Base-by-base conservation (phyloP, 768 basidiomycete species). In the Panaeolus papilionaceus region DNA sequence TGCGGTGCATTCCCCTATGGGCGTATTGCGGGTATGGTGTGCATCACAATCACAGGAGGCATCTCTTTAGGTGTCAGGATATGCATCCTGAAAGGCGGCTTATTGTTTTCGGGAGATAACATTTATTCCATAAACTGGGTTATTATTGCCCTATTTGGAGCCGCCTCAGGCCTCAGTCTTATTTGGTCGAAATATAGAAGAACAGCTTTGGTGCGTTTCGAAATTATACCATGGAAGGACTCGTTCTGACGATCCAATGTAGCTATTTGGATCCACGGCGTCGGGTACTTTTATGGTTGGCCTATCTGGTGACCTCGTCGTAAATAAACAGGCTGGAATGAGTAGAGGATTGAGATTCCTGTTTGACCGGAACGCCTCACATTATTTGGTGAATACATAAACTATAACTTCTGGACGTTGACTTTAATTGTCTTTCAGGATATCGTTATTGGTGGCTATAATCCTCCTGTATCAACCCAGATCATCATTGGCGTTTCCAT, bases 331-430 rank as follows among this genome's bases (percentile, higher is more conserved):
- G 71, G 76, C 78, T 5, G 91, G 90, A 5, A 83, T 90, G 82
- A 88, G 89, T 70, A 78, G 84, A 23, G 90, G 90, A 2, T 79
- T 92, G 38, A 83, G 91, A 23, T 86, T 82, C 71, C 80, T 92
- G 14, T 83, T 91, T 67, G 91, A 92, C 72, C 80, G 86, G 51
- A 92, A 92, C 70, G 72, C 79, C 10, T 82, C 84, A 33, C 90
- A 92, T 76, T 74, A 80, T 63, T 78, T 82, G 67, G 89, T 90
- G 68, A 66, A 86, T 78, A 23, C 63, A 67, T 16, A 61, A 20
- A 23, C 3, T n/a, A 23, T 18, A 16, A 9, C 18, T 68, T 20
- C 26, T 47, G 64, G 58, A 12, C 44, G 64, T 14, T 61, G 28
- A 38, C 51, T 26, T 26, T 23, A 44, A 58, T 6, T 38, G 5